A percentile compares a stretch with the other conserved stretches of the same genome.
Conservation (phyloP, 2,329 filamentous ascomycete genomes). For the Periglandula ipomoeae region DNA sequence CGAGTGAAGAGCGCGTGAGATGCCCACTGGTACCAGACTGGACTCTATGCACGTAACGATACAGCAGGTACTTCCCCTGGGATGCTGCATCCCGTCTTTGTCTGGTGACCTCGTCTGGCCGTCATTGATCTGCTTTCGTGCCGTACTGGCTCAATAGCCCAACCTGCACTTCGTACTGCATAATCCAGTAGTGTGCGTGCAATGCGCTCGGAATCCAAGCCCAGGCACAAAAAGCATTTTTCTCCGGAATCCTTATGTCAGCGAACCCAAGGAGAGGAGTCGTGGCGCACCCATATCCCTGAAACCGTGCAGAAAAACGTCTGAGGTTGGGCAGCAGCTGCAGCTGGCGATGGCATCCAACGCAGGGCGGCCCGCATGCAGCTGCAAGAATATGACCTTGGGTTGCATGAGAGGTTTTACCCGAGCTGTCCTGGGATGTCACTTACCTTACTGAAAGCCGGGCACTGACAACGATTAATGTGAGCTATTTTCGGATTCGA, state of each 20-base stretch:
- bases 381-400: not conserved
- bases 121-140: too few relatives aligned
- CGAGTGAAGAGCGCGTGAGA: too few relatives aligned
- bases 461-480: too few relatives aligned
- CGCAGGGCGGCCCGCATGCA: constrained; percentile 3
- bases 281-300: not conserved
- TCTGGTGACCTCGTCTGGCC: not conserved
- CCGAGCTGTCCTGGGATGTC: too few relatives aligned
- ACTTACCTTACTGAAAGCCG: too few relatives aligned
- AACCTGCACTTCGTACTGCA: not conserved
- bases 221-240: not conserved
- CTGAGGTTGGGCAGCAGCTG: constrained; percentile 3
- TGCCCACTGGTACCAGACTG: too few relatives aligned
- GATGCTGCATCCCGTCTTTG: not conserved
- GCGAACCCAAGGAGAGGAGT: not conserved
- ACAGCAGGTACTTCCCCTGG: too few relatives aligned
- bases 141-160: not conserved
- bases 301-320: not conserved
- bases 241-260: not conserved
- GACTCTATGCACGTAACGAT: too few relatives aligned
- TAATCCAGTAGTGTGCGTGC: not conserved
- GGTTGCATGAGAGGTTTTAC: not conserved
- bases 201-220: not conserved
- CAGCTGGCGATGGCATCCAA: not conserved
- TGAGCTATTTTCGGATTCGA: too few relatives aligned